Base-by-base conservation (phyloP, 2,329 filamentous ascomycete genomes). In the Aspergillus nomiae region DNA sequence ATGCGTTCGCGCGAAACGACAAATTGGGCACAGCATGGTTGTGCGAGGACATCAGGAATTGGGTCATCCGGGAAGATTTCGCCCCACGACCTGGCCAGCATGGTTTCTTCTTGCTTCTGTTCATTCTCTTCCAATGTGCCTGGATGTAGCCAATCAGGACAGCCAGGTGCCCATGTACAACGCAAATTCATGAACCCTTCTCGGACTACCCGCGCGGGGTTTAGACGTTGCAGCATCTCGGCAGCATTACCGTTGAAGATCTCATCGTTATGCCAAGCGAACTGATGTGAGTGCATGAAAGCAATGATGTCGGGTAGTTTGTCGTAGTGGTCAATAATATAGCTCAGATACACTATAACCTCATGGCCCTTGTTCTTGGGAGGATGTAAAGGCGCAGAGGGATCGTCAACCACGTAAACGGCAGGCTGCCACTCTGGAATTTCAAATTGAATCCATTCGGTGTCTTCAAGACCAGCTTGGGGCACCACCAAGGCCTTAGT, bases 21-120 rank as follows among this genome's bases (percentile, higher is more conserved):
- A 69, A 90, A 89, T 67, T 90, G 87, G 2, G 85, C 86, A 70
- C 87, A 89, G 72, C 87, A 89, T 4, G 87, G 84, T 66, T 88
- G 86, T 1, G 85, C 82, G 0, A 89, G 80, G 0, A 87, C 82
- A 19, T 75, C 67, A 2, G 81, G 82, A 14, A 83, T 74, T 2
- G 77, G 74, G 41, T 77, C 76, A 45, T 76, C 71, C 3, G 81
- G 81, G 64, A 84, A 83, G 11, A 84, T 69, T 69, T 84, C 80
- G 1, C 73, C 74, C 82, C 82, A 84, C 0, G 80, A 75, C n/a
- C 74, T 70, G 1, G 80, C 81, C 21, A 84, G 70, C 65, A 83
- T 73, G 10, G 72, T 71, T 68, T 84, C 81, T 64, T 85, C 83
- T 60, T 80, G 80, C 63, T 83, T 84, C 19, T 71, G 65, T 30